Evolutionary conservation across 805 yeast genomes (phyloP).

Genomic region (Candida railenensis): DNA sequence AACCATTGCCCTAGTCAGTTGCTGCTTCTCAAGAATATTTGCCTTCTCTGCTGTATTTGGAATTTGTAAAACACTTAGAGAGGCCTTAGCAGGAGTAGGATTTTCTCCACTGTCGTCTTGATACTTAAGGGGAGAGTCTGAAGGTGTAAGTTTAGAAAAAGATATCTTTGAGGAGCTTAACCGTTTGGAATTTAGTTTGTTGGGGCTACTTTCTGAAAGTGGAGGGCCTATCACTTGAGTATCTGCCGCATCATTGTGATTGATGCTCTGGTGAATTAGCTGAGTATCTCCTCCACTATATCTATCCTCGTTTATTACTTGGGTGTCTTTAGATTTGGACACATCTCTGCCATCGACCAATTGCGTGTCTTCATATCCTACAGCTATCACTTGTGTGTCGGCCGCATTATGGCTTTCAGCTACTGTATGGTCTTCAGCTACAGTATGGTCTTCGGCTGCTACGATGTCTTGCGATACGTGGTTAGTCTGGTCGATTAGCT

Average conservation of each 20-base stretch:
- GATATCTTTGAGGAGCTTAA: neutral
- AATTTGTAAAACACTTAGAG: constrained; percentile 14
- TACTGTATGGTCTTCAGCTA: too few relatives aligned
- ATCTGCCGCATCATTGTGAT: neutral
- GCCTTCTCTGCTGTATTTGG: constrained; percentile 19
- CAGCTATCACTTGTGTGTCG: too few relatives aligned
- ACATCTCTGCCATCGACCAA: too few relatives aligned
- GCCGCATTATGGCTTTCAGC: too few relatives aligned
- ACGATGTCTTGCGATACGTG: too few relatives aligned
- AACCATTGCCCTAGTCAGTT: neutral
- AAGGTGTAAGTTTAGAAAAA: neutral
- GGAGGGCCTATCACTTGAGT: neutral
- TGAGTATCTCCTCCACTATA: constrained; percentile 1
- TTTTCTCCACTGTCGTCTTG: neutral
- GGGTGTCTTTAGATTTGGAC: neutral
- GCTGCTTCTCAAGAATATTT: neutral
- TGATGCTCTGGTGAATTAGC: neutral
- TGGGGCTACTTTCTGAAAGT: constrained; percentile 2
- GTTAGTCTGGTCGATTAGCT: constrained; percentile 4
- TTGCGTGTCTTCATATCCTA: too few relatives aligned
- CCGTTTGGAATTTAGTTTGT: neutral
- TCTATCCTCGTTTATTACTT: neutral
- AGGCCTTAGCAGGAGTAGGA: constrained; percentile 3
- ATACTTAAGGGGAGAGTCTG: neutral
- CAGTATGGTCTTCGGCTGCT: too few relatives aligned